Evolutionary conservation across 75 land plant genomes (phyloP), one percentile per base, ranked within the genome.

Genomic region (Pinus albicaulis): DNA sequence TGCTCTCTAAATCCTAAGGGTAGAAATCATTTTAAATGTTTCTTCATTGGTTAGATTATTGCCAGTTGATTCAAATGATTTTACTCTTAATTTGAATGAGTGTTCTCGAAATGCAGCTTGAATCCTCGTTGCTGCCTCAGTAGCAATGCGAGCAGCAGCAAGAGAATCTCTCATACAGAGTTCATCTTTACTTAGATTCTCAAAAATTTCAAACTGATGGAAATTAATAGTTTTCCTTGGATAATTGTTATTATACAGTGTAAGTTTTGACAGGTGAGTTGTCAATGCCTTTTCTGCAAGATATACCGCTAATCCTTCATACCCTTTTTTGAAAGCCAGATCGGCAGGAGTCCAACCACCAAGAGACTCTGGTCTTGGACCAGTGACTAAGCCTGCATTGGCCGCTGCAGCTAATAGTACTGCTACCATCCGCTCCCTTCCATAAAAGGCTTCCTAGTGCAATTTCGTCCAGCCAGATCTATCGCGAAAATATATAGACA

Each of bases 221-320:
- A 74, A 68, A 55, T 61, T 59, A 59, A 56, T 68, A 20, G 76
- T 56, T 69, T 80, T 75, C 31, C 77, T 71, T 41, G 86, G 41
- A 12, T 84, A 81, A 26, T 44, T 44, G 48, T 44, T 61, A n/a
- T 86, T 86, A 57, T 81, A 80, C 41, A 96, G 55, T 5, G 79
- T 84, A 34, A 96, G 85, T 4, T 79, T 55, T 17, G 76, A 55
- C 52, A 93, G 89, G 25, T 93, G 92, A 77, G 70, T 65, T 77
- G 85, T 76, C 62, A 90, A 76, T 20, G 76, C 79, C 44, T 86
- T 79, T 63, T 90, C 92, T 38, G 92, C 86, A 78, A 90, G 86
- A 86, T 84, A 93, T 53, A 87, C 90, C 10, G 83, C 91, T 55
- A 93, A 59, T 6, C 95, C 95, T 24, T 90, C 90, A 82, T 88